Conservation (phyloP, 202 grass and related monocot genomes). For the Elaeis oleifera region DNA sequence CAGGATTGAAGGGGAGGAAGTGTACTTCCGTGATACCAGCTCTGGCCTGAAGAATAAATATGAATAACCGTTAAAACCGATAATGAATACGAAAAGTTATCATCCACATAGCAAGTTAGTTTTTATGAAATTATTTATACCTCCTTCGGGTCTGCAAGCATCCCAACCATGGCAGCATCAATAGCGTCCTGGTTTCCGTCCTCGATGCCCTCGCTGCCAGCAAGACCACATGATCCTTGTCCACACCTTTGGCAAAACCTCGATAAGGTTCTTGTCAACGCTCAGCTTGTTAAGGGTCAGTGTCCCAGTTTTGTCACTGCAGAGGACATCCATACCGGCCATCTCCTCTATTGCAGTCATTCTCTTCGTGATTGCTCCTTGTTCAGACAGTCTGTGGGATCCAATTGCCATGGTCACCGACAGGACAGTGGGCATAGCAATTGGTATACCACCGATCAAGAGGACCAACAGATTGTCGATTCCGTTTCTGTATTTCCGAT, state of each 20-base stretch:
- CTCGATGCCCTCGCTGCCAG: slow-evolving; percentile 67
- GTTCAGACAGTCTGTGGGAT: slow-evolving; percentile 49
- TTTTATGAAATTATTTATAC: slow-evolving; percentile 12
- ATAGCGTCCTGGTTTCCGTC: slow-evolving; percentile 95
- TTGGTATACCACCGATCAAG: slow-evolving; percentile 5
- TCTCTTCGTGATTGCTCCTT: slow-evolving; percentile 90
- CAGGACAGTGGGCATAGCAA: neutral
- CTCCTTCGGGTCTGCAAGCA: slow-evolving; percentile 70
- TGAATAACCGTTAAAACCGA: neutral
- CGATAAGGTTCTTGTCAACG: slow-evolving; percentile 59
- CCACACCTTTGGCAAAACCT: slow-evolving; percentile 36
- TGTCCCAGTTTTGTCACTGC: slow-evolving; percentile 95
- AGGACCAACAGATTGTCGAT: slow-evolving; percentile 9
- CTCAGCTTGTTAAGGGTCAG: slow-evolving; percentile 84
- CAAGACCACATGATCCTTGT: slow-evolving; percentile 28
- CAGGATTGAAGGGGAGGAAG: slow-evolving; percentile 95
- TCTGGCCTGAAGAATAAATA: slow-evolving; percentile 41
- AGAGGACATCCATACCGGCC: slow-evolving; percentile 81
- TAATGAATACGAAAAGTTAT: neutral
- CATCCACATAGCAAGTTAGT: neutral
- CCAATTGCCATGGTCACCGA: slow-evolving; percentile 55
- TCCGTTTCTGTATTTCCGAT: neutral
- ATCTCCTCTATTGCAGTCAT: slow-evolving; percentile 99
- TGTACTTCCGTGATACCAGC: slow-evolving; percentile 63
- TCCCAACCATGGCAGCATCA: slow-evolving; percentile 76